Evolutionary conservation across 2,329 filamentous ascomycete genomes (phyloP).

Genomic region (Fusarium phyllophilum): DNA sequence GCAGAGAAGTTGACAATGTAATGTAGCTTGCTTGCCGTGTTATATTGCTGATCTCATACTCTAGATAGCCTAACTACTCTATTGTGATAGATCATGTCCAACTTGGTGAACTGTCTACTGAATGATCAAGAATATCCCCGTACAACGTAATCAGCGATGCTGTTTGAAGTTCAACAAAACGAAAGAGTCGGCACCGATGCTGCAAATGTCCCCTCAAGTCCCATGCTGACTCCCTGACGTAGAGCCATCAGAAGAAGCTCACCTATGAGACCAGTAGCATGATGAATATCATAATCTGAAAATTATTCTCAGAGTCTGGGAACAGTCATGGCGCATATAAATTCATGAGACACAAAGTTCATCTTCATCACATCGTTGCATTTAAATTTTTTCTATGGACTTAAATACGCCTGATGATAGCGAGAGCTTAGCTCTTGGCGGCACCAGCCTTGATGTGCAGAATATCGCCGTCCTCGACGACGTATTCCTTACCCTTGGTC

Average conservation of each 20-base stretch:
- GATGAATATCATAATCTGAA: too few species aligned
- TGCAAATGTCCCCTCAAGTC: neutral
- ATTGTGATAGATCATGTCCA: neutral
- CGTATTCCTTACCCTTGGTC: slow-evolving; percentile 99
- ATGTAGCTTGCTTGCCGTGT: neutral
- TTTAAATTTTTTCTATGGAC: slow-evolving; percentile 40
- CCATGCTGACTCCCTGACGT: neutral
- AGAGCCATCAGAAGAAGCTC: neutral
- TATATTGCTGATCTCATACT: neutral
- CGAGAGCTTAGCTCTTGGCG: slow-evolving; percentile 70
- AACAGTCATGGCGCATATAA: neutral
- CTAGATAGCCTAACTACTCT: neutral
- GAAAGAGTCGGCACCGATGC: neutral
- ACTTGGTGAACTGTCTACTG: neutral
- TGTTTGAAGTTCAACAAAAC: neutral
- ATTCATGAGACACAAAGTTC: neutral
- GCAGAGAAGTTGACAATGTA: neutral
- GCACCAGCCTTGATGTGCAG: slow-evolving; percentile 91
- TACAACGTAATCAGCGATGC: neutral
- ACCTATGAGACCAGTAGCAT: too few species aligned
- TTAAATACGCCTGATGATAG: slow-evolving; percentile 18
- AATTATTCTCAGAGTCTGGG: neutral
- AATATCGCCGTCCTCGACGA: slow-evolving; percentile 84
- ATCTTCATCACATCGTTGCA: slow-evolving; percentile 36
- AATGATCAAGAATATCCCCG: neutral